These are phyloP conservation scores for Tripterygium wilfordii DNA, from an alignment of 177 flowering plant species.

Conservation along the genomic window DNA sequence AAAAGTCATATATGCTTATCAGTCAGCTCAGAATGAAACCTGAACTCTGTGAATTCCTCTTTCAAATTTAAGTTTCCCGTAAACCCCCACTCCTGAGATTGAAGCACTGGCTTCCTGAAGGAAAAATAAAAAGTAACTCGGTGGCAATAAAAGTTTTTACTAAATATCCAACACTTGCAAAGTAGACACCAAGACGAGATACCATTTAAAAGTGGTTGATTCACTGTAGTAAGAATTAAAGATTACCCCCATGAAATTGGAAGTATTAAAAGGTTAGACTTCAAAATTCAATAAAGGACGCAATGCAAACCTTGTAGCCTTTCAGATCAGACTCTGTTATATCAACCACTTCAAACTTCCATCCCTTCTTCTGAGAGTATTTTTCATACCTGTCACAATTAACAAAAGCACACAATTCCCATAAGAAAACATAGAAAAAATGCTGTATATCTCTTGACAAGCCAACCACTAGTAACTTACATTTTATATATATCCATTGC, in stretches of 20 bases:
- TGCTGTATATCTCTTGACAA: not conserved
- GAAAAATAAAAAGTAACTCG: not conserved
- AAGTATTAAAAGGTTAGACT: not conserved
- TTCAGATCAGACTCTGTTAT: conserved; percentile 68
- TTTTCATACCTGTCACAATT: conserved; percentile 69
- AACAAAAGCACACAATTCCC: not conserved
- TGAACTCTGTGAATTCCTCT: conserved; percentile 99
- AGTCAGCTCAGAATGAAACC: conserved; percentile 28
- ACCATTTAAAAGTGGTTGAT: too few species aligned
- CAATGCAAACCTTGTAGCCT: conserved; percentile 69
- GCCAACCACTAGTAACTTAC: conserved; percentile 39
- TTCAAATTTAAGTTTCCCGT: conserved; percentile 93
- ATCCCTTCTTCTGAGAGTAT: conserved; percentile 75
- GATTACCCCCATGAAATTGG: too few species aligned
- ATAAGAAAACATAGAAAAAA: not conserved
- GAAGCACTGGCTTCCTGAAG: conserved; percentile 93
- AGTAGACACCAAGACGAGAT: not conserved
- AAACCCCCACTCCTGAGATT: conserved; percentile 72
- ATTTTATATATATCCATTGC: conserved; percentile 93
- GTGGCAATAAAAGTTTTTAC: too few species aligned
- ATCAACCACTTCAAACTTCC: conserved; percentile 90
- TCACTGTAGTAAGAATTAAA: too few species aligned
- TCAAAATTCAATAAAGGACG: not conserved
- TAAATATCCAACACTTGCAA: not conserved
- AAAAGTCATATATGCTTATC: not conserved